phyloP scores from a whole-genome alignment of 2,329 filamentous ascomycete species.

The Fusarium sp. region DNA sequence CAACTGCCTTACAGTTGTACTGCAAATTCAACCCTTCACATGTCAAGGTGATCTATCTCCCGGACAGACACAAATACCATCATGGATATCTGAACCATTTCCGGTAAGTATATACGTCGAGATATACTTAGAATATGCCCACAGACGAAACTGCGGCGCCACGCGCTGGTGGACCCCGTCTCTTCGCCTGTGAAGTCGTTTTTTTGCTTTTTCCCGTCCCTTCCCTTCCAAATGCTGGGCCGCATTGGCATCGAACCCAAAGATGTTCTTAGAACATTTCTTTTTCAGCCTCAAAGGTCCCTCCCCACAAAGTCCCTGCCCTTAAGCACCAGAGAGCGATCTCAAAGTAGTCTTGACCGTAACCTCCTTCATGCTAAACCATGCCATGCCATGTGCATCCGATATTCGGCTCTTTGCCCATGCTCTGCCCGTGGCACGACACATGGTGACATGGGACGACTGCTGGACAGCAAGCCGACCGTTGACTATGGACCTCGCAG shows the following conservation, averaged over 20 bases:
- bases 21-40: neutral
- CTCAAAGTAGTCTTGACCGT: conserved; percentile 18
- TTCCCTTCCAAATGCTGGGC: conserved; percentile 40
- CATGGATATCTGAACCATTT: conserved; percentile 15
- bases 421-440: conserved; percentile 41
- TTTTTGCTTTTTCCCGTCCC: conserved; percentile 27
- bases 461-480: conserved; percentile 26
- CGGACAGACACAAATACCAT: conserved; percentile 13
- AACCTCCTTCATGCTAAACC: conserved; percentile 21
- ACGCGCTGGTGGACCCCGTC: conserved; percentile 40
- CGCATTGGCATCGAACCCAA: conserved; percentile 39
- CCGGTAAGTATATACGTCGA: conserved; percentile 29
- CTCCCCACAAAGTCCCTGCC: conserved; percentile 26
- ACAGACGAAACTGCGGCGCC: conserved; percentile 37
- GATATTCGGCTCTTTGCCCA: conserved; percentile 34
- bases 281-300: conserved; percentile 43
- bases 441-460: conserved; percentile 40
- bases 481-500: conserved; percentile 25
- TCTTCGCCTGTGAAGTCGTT: conserved; percentile 14
- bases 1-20: neutral
- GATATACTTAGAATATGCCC: conserved; percentile 32
- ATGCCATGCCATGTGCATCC: conserved; percentile 13
- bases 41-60: neutral
- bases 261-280: conserved; percentile 27
- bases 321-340: conserved; percentile 10